phyloP scores from a whole-genome alignment of 2,329 filamentous ascomycete species.

The Pseudogymnoascus sp. region DNA sequence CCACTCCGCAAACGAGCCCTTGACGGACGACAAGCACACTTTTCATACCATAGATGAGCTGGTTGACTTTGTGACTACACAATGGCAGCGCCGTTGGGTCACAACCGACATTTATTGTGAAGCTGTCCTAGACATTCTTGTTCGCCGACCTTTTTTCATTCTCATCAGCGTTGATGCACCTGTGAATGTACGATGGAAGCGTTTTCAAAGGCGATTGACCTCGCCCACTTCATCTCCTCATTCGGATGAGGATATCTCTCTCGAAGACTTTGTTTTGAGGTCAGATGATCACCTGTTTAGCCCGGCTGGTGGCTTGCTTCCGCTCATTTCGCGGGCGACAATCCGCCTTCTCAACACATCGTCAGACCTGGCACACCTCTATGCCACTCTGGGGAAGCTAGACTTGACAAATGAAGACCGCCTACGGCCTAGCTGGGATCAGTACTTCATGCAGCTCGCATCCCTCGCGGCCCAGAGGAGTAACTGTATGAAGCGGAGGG shows the following conservation, averaged over 20 bases:
- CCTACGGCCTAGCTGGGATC: slow-evolving; percentile 86
- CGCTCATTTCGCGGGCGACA: slow-evolving; percentile 73
- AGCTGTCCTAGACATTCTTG: slow-evolving; percentile 63
- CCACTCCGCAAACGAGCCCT: slow-evolving; percentile 9
- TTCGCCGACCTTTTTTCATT: slow-evolving; percentile 83
- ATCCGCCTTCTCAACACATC: slow-evolving; percentile 83
- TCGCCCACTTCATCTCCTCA: slow-evolving; percentile 20
- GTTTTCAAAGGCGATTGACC: slow-evolving; percentile 54
- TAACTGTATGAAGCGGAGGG: slow-evolving; percentile 97
- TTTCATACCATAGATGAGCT: slow-evolving; percentile 62
- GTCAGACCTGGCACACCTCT: slow-evolving; percentile 61
- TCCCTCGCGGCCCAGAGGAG: slow-evolving; percentile 81
- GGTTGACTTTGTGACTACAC: slow-evolving; percentile 75
- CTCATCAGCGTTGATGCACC: slow-evolving; percentile 89
- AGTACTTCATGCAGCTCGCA: slow-evolving; percentile 97
- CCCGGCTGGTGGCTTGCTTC: slow-evolving; percentile 56
- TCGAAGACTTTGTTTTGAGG: slow-evolving; percentile 50
- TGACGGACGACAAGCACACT: slow-evolving; percentile 21
- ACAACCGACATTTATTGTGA: slow-evolving; percentile 76
- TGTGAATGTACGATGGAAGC: slow-evolving; percentile 72
- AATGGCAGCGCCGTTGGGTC: slow-evolving; percentile 80
- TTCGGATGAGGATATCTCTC: slow-evolving; percentile 23
- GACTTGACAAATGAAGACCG: slow-evolving; percentile 73
- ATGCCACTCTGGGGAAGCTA: slow-evolving; percentile 63
- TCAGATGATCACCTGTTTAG: slow-evolving; percentile 73